Evolutionary conservation across 1,139 yeast species (phyloP), one percentile per base, ranked within the genome.

Genomic region (Suhomyces yuchorum): DNA sequence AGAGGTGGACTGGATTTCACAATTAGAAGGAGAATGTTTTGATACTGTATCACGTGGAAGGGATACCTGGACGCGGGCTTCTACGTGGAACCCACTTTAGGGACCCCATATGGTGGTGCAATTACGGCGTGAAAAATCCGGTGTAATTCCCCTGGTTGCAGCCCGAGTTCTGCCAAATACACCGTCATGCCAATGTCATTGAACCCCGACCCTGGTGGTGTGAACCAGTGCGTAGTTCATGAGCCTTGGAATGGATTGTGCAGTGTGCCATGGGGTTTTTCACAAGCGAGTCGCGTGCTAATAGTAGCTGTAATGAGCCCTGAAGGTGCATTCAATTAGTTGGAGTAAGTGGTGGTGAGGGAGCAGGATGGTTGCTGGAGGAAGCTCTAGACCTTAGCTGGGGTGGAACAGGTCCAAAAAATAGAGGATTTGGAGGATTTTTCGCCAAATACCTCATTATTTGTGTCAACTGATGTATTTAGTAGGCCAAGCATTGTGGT

Each of bases 1-100:
- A 18, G 22, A 7, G 14, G 15, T 34, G 3, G 30, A 15, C 15
- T 37, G 32, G 22, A 19, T n/a, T 14, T 14, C 18, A 15, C 34
- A 30, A n/a, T 14, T 15, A 30, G 18, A 9, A 26, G 19, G 34
- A 30, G 34, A 30, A 38, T 37, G 41, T 37, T 37, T 37, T 37
- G 39, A 37, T 37, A 37, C 12, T 22, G 19, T 22, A 20, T 37
- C 39, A 37, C 39, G 39, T 37, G 39, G 28, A 37, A 22, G 39
- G 39, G 28, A n/a, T 37, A 8, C 9, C 8, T 9, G 18, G 34
- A 14, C 34, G 19, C 34, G 34, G 34, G 34, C 34, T 30, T 7
- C 34, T 14, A 30, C 18, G n/a, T n/a, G n/a, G n/a, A n/a, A n/a
- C n/a, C n/a, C n/a, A n/a, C n/a, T 28, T n/a, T 3, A 8, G 26